A percentile compares a stretch with the other conserved stretches of the same genome.
Conservation (phyloP, 2,329 filamentous ascomycete species). For the Blastomyces gilchristii region DNA sequence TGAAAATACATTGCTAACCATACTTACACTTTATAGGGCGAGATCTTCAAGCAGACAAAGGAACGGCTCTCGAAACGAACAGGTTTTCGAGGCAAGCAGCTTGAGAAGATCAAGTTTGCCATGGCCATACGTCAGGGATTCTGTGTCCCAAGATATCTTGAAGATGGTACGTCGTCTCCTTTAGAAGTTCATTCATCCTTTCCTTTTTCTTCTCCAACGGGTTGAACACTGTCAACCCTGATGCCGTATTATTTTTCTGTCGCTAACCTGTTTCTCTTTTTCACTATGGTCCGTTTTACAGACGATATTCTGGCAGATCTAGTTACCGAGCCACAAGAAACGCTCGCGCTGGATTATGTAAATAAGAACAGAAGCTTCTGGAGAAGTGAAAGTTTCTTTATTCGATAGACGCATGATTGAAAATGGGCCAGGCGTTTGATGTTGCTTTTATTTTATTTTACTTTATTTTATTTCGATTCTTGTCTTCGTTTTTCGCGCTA, state of each 20-base stretch:
- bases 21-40: slow-evolving; percentile 46
- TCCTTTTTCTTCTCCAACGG: not conserved
- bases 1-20: slow-evolving; percentile 2
- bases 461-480: not conserved
- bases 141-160: slow-evolving; percentile 69
- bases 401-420: slow-evolving; percentile 36
- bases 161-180: slow-evolving; percentile 61
- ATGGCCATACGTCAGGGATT: slow-evolving; percentile 61
- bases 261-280: not conserved
- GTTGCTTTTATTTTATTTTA: not conserved
- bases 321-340: slow-evolving; percentile 69
- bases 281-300: slow-evolving; percentile 13
- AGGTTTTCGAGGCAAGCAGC: slow-evolving; percentile 92
- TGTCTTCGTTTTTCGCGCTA: not conserved
- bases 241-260: not conserved
- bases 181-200: slow-evolving; percentile 8
- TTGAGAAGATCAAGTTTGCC: slow-evolving; percentile 97
- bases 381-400: slow-evolving; percentile 54
- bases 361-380: slow-evolving; percentile 52
- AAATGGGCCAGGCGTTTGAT: slow-evolving; percentile 1
- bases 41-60: slow-evolving; percentile 83
- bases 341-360: slow-evolving; percentile 58
- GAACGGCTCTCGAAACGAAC: slow-evolving; percentile 87
- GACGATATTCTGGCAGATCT: slow-evolving; percentile 40
- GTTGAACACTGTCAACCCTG: slow-evolving; percentile 1